phyloP scores from a whole-genome alignment of 441 rosid genomes.

The Adansonia grandidieri region DNA sequence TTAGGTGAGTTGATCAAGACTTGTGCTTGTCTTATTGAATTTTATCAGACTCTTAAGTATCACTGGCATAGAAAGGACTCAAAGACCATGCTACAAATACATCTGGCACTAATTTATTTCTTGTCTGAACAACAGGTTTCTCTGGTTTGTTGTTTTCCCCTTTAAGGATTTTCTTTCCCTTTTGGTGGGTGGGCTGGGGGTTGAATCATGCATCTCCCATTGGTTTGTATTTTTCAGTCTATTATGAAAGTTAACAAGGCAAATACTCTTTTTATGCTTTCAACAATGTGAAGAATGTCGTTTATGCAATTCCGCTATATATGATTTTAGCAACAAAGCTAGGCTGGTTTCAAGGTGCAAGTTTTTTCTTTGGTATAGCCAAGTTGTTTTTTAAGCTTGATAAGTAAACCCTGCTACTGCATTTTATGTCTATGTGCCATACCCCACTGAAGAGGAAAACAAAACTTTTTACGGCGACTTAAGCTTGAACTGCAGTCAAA shows the following conservation, averaged over 20 bases:
- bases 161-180: neutral
- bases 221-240: neutral
- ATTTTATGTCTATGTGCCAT: neutral
- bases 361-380: neutral
- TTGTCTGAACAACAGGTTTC: neutral
- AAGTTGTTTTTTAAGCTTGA: neutral
- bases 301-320: neutral
- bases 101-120: neutral
- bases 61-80: neutral
- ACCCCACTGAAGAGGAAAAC: neutral
- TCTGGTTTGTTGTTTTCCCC: neutral
- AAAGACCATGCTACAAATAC: neutral
- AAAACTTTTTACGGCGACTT: neutral
- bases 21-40: neutral
- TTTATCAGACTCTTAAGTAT: neutral
- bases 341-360: neutral
- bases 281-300: neutral
- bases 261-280: neutral
- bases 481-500: neutral
- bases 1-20: slow-evolving; percentile 58
- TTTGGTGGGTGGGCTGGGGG: too few species aligned
- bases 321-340: neutral
- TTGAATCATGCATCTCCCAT: neutral
- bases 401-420: neutral
- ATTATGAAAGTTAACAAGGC: neutral